phyloP scores from a whole-genome alignment of 78 protist species.

The Polysphondylium violaceum region DNA sequence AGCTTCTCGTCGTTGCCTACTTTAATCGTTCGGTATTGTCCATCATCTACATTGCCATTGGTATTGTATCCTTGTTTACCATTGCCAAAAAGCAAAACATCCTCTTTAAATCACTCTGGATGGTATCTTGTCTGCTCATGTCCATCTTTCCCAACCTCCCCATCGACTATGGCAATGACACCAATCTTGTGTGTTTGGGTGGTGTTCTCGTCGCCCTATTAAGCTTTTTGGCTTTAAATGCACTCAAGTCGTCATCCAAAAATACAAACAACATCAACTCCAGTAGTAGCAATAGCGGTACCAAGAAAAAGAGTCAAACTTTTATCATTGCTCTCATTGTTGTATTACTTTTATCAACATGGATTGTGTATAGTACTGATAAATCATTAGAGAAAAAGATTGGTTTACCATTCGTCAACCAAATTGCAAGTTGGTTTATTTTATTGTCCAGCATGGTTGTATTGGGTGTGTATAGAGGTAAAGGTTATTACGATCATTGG shows the following conservation, averaged over 20 bases:
- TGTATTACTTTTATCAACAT: slow-evolving; percentile 60
- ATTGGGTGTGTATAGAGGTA: slow-evolving; percentile 15
- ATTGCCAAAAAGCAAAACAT: not conserved
- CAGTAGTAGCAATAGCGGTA: not conserved
- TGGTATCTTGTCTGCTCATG: slow-evolving; percentile 38
- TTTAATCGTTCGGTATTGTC: slow-evolving; percentile 50
- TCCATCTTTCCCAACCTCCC: slow-evolving; percentile 42
- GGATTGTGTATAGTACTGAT: slow-evolving; percentile 70
- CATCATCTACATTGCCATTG: slow-evolving; percentile 14
- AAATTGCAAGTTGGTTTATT: slow-evolving; percentile 49
- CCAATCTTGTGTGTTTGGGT: slow-evolving; percentile 25
- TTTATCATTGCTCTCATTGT: not conserved
- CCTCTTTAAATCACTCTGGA: slow-evolving; percentile 50
- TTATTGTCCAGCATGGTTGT: slow-evolving; percentile 18
- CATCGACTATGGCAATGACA: slow-evolving; percentile 55
- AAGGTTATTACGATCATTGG: slow-evolving; percentile 57
- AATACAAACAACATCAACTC: not conserved
- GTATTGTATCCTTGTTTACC: slow-evolving; percentile 6
- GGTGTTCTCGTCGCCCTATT: not conserved
- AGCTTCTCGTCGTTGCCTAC: slow-evolving; percentile 64
- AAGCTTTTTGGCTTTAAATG: too few species aligned
- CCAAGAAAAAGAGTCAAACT: not conserved
- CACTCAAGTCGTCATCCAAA: not conserved
- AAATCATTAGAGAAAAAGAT: slow-evolving; percentile 66
- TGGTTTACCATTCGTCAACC: slow-evolving; percentile 69